Base-by-base conservation (phyloP, 1,284 basidiomycete species). In the Puccinia novopanici region DNA sequence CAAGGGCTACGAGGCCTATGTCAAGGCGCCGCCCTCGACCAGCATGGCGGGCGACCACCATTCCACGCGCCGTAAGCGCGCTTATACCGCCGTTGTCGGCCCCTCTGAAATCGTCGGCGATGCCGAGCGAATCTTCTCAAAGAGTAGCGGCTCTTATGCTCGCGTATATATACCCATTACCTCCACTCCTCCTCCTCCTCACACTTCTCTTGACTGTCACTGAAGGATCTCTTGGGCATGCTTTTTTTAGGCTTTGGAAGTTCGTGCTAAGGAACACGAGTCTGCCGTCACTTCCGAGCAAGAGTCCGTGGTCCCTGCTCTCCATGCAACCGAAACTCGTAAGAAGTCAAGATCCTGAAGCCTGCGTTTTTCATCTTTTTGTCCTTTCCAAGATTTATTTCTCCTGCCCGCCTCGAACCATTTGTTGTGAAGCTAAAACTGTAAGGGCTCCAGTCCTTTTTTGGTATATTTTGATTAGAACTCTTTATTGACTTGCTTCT, bases 1-100 rank as follows among this genome's bases (percentile, higher is more conserved):
- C 45, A 80, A 80, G 45, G 78, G 78, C 5, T 80, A 80, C 71
- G 78, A 80, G 48, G 78, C 70, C n/a, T 80, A 80, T 40, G 78
- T 80, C 17, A 80, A 80, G 50, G 78, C 78, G 45, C 78, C 78
- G n/a, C 78, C 78, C 50, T 80, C 78, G 24, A 70, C 68, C 12
- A 80, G 55, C 19, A 67, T 74, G 24, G 70, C 42, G 2, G 70
- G 55, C n/a, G 76, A 79, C 68, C 76, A 79, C 55, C 76, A 70
- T 79, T 79, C 76, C 17, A 79, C 76, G 6, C 54, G 78, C 13
- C 37, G 78, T 19, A 80, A 80, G 48, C 22, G 78, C 27, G 50
- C 70, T 37, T 70, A 68, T 37, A 79, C 76, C 54, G 55, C 19
- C 48, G 27, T 54, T 9, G 71, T 15, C n/a, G 67, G 52, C 22